Percentiles rank a stretch among this genome's conserved stretches.
phyloP scores from a whole-genome alignment of 73 alveolate species.

The Blepharisma stoltei region DNA sequence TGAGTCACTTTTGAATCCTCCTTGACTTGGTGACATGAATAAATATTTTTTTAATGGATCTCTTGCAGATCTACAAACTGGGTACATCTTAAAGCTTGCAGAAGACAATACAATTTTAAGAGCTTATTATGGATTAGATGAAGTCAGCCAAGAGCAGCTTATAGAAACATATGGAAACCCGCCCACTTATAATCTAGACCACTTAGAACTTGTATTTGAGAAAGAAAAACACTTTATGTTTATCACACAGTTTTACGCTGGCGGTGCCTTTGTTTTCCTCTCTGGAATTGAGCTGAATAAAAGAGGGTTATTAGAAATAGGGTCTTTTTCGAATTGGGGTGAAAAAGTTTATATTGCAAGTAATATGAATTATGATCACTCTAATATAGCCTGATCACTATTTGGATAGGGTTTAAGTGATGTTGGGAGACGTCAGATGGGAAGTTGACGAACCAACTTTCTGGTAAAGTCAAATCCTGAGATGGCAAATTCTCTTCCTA shows the following conservation, averaged over 20 bases:
- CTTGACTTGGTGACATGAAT: background rate
- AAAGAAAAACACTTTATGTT: background rate
- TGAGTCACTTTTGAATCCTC: background rate
- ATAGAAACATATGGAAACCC: background rate
- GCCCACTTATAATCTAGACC: background rate
- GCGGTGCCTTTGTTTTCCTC: background rate
- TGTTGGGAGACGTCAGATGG: too few species aligned
- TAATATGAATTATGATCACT: background rate
- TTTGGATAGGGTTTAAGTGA: too few species aligned
- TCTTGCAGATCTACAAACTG: conserved; percentile 7
- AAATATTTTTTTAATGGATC: background rate
- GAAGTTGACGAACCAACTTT: too few species aligned
- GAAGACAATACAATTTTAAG: background rate
- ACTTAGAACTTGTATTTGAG: background rate
- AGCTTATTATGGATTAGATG: background rate
- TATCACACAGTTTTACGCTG: background rate
- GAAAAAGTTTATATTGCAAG: background rate
- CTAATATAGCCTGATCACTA: too few species aligned
- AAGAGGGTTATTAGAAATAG: background rate
- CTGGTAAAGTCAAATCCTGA: too few species aligned
- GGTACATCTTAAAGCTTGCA: conserved; percentile 4
- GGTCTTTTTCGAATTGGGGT: background rate
- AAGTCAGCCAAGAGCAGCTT: background rate
- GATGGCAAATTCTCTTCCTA: too few species aligned
- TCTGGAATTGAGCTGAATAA: conserved; percentile 3